A percentile compares a stretch with the other conserved stretches of the same genome.
phyloP scores from a whole-genome alignment of 176 grass and related monocot species.

The Luzula sylvatica region DNA sequence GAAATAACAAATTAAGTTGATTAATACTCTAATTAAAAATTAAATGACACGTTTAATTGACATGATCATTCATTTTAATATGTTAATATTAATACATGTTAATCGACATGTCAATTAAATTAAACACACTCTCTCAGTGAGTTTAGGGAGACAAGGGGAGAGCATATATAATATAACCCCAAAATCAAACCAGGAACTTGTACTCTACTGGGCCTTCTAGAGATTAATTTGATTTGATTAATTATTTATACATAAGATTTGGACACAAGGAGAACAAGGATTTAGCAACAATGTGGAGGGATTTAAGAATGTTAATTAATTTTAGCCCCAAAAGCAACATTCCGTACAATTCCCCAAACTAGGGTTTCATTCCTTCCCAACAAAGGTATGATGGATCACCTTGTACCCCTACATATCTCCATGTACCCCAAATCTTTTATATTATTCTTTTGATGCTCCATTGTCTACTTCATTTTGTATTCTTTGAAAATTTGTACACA shows the following conservation, averaged over 20 bases:
- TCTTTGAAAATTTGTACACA: constrained; percentile 11
- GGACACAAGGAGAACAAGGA: constrained; percentile 1
- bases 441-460: constrained; percentile 26
- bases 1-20: no score
- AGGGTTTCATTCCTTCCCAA: constrained; percentile 29
- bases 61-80: no score
- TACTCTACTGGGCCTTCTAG: constrained; percentile 8
- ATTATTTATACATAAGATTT: constrained; percentile 8
- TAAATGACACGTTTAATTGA: no score
- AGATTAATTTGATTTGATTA: background rate
- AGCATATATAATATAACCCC: no score
- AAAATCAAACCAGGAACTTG: no score
- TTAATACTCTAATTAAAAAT: no score
- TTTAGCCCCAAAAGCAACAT: background rate
- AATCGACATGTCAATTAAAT: no score
- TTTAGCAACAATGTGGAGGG: constrained; percentile 46
- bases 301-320: constrained; percentile 25
- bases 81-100: no score
- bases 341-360: constrained; percentile 17
- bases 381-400: constrained; percentile 59
- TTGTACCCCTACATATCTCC: constrained; percentile 74
- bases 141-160: no score
- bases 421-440: constrained; percentile 12
- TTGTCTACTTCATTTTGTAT: constrained; percentile 10
- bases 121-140: no score